Evolutionary conservation across 176 grass and related monocot genomes (phyloP).

Genomic region (Rhynchospora pubera): DNA sequence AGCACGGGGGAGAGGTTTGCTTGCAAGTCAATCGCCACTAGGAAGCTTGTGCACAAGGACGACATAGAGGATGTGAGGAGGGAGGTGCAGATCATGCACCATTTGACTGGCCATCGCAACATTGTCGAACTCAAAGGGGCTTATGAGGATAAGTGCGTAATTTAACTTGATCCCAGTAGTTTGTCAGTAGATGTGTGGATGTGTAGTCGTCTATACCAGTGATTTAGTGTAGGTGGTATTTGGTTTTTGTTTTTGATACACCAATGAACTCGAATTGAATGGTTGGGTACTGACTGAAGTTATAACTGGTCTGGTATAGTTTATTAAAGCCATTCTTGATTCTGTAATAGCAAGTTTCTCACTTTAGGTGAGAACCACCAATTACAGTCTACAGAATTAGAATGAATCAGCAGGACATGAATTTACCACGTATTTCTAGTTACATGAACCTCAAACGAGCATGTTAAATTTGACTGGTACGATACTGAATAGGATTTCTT

Average conservation of each 20-base stretch:
- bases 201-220: background rate
- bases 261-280: background rate
- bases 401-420: background rate
- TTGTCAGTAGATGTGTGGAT: background rate
- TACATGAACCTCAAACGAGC: background rate
- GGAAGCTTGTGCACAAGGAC: slow-evolving; percentile 84
- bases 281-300: background rate
- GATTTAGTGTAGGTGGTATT: background rate
- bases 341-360: background rate
- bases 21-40: slow-evolving; percentile 95
- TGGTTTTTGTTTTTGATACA: background rate
- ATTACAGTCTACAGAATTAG: background rate
- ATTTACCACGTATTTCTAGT: background rate
- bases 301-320: background rate
- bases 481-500: background rate
- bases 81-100: slow-evolving; percentile 99
- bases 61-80: slow-evolving; percentile 90
- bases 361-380: background rate
- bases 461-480: background rate
- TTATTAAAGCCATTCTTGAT: background rate
- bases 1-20: slow-evolving; percentile 60
- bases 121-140: slow-evolving; percentile 89
- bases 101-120: slow-evolving; percentile 93
- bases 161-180: slow-evolving; percentile 8
- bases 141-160: slow-evolving; percentile 53